These are phyloP conservation scores for Esteya vermicola DNA, from an alignment of 2,329 filamentous ascomycete genomes.

Conservation along the genomic window DNA sequence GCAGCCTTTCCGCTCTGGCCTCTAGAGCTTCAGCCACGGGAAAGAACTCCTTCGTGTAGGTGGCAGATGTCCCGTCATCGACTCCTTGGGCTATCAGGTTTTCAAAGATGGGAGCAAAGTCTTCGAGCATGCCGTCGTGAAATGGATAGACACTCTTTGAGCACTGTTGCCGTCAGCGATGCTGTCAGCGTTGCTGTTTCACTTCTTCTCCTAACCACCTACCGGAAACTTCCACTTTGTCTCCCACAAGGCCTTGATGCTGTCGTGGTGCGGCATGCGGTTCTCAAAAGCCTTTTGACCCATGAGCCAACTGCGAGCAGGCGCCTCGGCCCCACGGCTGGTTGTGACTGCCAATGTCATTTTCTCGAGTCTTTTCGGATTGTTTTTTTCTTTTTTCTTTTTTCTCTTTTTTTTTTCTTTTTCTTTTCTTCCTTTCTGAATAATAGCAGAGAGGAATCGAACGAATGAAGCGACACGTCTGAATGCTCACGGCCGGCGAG, in stretches of 20 bases:
- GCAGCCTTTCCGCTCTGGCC: constrained; percentile 27
- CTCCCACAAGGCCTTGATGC: constrained; percentile 54
- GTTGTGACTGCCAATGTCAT: constrained; percentile 12
- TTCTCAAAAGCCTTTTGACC: constrained; percentile 22
- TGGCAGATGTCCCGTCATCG: constrained; percentile 50
- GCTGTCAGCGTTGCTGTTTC: neutral
- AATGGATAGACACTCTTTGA: constrained; percentile 55
- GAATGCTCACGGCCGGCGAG: too few relatives aligned
- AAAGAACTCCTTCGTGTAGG: constrained; percentile 51
- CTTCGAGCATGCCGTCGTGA: constrained; percentile 53
- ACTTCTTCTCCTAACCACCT: neutral
- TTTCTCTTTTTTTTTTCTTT: too few relatives aligned
- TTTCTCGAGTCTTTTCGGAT: too few relatives aligned
- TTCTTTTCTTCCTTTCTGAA: too few relatives aligned
- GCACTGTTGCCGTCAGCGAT: constrained; percentile 21
- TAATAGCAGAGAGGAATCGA: neutral
- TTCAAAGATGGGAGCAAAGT: constrained; percentile 58
- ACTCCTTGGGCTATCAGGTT: constrained; percentile 44
- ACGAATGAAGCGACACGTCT: too few relatives aligned
- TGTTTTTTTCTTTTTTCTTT: too few relatives aligned
- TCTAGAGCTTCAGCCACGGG: constrained; percentile 45
- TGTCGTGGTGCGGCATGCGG: constrained; percentile 41
- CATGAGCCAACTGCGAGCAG: constrained; percentile 1
- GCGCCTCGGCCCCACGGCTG: neutral
- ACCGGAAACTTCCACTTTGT: constrained; percentile 58